Evolutionary conservation across 1,284 basidiomycete species (phyloP), one percentile per base, ranked within the genome.

Genomic region (Sporisorium reilianum): DNA sequence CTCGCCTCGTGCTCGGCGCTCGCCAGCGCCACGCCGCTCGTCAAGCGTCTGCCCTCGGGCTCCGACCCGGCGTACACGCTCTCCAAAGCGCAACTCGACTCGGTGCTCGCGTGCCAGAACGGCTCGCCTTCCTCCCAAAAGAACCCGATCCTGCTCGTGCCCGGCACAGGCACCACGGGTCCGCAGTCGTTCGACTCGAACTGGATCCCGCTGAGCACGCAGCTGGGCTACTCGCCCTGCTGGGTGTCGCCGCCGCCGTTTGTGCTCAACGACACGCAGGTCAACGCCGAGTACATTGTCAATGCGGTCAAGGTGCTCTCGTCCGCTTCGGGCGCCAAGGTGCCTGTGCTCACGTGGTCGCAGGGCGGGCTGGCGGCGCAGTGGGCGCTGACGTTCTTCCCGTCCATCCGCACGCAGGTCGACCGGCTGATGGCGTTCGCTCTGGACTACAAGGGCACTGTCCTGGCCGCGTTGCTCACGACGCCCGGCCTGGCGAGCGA

Each of bases 201-300:
- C 53, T 66, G 67, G 73, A 64, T 67, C 40, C 64, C 67, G 3
- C 73, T 75, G 30, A 59, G 63, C 7, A 14, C 55, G 2, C 1
- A 8, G 9, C 55, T 70, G 7, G 73, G 73, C 22, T 75, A 54
- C 51, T 45, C 49, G 9, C 73, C 73, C 0, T 75, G 73, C 61
- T 70, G 64, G 60, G 26, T 75, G 26, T 67, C 64, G 1, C 64
- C 73, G 0, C 64, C 67, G 5, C 73, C 73, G 1, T 75, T 45
- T 42, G 66, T 75, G 67, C 67, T 75, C 40, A 67, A 71, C 54
- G 67, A 70, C 32, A 48, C 67, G 0, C 59, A 63, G 44, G 23
- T 64, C n/a, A 75, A 67, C 25, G 67, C 61, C 32, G 73, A 75
- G 38, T 75, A 75, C 60, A 52, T 75, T 16, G 73, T 71, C 45